Evolutionary conservation across 2,329 filamentous ascomycete species (phyloP).

Genomic region (Xylaria hypoxylon): DNA sequence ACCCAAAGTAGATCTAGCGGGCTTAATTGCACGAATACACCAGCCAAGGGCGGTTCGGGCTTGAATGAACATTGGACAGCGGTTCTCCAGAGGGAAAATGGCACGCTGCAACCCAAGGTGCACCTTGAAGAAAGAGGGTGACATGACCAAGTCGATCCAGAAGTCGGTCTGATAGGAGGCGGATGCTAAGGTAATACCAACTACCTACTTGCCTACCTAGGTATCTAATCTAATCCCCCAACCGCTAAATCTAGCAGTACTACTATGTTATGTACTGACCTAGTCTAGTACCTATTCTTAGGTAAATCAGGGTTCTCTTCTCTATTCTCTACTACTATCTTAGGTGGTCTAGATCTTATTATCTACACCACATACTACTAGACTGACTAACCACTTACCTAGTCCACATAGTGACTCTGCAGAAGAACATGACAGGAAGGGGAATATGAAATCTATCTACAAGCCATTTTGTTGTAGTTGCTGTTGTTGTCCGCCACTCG

Average conservation of each 20-base stretch:
- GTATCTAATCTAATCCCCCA: background rate
- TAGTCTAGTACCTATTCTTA: conserved; percentile 1
- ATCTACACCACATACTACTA: background rate
- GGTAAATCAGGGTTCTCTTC: too few relatives aligned
- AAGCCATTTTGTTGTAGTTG: conserved; percentile 1
- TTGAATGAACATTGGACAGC: conserved; percentile 31
- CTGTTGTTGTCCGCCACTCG: background rate
- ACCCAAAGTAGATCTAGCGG: conserved; percentile 29
- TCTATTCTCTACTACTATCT: too few relatives aligned
- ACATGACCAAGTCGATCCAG: conserved; percentile 25
- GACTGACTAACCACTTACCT: background rate
- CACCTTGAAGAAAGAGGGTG: conserved; percentile 23
- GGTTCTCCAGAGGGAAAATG: conserved; percentile 23
- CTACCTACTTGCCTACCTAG: background rate
- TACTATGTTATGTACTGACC: background rate
- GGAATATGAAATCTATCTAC: conserved; percentile 8
- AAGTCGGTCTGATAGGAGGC: conserved; percentile 20
- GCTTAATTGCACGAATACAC: conserved; percentile 29
- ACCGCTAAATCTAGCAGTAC: background rate
- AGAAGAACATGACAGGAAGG: background rate
- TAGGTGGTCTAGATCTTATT: too few relatives aligned
- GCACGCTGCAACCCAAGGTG: conserved; percentile 23
- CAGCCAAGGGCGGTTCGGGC: conserved; percentile 25
- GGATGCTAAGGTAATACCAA: background rate
- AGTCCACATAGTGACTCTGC: background rate